Percentiles rank a stretch among this genome's conserved stretches.
These are phyloP conservation scores for Hyaloscypha finlandica DNA, from an alignment of 495 filamentous ascomycete genomes.

Conservation along the genomic window DNA sequence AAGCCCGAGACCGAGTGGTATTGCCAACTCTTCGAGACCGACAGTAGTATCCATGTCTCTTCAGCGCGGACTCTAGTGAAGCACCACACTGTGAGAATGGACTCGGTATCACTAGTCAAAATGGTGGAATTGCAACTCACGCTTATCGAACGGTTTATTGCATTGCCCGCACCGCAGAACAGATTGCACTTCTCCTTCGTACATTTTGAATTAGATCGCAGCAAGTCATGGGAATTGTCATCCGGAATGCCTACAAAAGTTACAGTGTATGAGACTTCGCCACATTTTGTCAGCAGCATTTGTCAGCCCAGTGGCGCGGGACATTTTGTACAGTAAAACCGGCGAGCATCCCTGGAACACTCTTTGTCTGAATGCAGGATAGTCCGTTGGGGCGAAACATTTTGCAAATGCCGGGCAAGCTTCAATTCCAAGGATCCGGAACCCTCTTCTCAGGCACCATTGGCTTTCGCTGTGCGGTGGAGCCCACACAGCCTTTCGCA, in stretches of 20 bases:
- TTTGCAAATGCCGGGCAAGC: conserved; percentile 17
- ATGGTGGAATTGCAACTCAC: conserved; percentile 33
- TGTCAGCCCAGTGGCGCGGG: conserved; percentile 26
- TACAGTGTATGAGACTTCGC: conserved; percentile 12
- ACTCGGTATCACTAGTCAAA: not conserved
- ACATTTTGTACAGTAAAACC: conserved; percentile 40
- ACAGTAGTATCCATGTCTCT: conserved; percentile 52
- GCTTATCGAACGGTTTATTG: conserved; percentile 47
- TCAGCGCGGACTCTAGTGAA: conserved; percentile 43
- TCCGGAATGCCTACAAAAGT: conserved; percentile 8
- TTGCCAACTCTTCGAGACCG: conserved; percentile 40
- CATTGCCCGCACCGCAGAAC: conserved; percentile 43
- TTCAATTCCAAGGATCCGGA: conserved; percentile 16
- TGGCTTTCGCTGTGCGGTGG: conserved; percentile 3
- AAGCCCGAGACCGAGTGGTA: conserved; percentile 40
- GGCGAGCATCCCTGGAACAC: conserved; percentile 10
- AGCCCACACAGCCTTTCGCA: conserved; percentile 9
- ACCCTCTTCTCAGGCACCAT: conserved; percentile 16
- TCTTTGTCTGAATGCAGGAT: conserved; percentile 8
- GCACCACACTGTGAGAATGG: not conserved
- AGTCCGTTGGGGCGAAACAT: conserved; percentile 13
- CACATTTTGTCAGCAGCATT: conserved; percentile 39
- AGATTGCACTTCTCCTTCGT: conserved; percentile 32
- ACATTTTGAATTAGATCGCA: conserved; percentile 37
- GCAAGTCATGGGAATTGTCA: conserved; percentile 26